phyloP scores from a whole-genome alignment of 208 protist genomes.

The Giardia duodenalis region DNA sequence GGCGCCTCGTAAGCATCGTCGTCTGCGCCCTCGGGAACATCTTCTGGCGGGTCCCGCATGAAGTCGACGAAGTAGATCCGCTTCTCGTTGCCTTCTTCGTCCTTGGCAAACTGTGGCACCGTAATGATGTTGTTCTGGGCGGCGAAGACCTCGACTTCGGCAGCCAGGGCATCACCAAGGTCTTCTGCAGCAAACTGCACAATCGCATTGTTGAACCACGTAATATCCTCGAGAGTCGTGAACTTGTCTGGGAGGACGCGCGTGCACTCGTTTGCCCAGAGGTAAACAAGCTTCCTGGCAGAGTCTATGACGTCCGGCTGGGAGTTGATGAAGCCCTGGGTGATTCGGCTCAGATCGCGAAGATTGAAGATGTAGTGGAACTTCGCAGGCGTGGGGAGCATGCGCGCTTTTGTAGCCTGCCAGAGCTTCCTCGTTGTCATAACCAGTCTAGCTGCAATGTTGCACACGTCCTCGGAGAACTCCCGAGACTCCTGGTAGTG shows the following conservation, averaged over 20 bases:
- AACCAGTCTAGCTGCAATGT: constrained; percentile 65
- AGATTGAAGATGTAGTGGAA: constrained; percentile 98
- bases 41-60: constrained; percentile 26
- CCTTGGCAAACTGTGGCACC: background rate
- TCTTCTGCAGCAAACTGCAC: constrained; percentile 9
- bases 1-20: constrained; percentile 67
- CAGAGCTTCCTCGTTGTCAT: constrained; percentile 78
- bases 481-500: constrained; percentile 54
- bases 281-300: constrained; percentile 55
- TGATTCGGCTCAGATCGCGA: constrained; percentile 82
- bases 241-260: constrained; percentile 87
- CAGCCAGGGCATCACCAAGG: background rate
- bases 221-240: constrained; percentile 73
- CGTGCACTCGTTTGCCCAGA: constrained; percentile 86
- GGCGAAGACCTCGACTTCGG: background rate
- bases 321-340: constrained; percentile 72
- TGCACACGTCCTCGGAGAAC: constrained; percentile 67
- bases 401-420: constrained; percentile 65
- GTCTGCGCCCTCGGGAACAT: constrained; percentile 45
- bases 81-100: constrained; percentile 5
- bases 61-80: constrained; percentile 24
- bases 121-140: background rate
- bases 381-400: constrained; percentile 88
- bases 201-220: constrained; percentile 73
- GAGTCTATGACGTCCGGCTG: constrained; percentile 53